These are phyloP conservation scores for Petunia axillaris DNA, from an alignment of 257 asterid species.

Conservation along the genomic window DNA sequence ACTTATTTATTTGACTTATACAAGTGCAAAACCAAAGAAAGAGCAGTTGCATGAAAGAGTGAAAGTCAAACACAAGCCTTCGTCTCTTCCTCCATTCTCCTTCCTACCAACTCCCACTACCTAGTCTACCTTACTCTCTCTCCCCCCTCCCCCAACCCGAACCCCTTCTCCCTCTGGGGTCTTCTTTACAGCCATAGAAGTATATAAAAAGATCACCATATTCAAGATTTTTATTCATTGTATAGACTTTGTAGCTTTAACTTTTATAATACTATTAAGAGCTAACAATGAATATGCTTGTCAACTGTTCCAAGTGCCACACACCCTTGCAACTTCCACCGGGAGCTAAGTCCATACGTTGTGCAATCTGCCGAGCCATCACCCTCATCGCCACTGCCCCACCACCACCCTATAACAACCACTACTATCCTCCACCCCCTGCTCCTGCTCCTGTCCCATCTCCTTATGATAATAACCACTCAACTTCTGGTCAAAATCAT, in stretches of 20 bases:
- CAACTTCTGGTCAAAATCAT: conserved; percentile 41
- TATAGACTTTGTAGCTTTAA: too few relatives aligned
- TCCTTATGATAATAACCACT: conserved; percentile 45
- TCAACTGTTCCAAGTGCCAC: conserved; percentile 77
- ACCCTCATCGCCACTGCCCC: conserved; percentile 59
- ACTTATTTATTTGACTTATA: too few relatives aligned
- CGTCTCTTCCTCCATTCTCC: conserved; percentile 6
- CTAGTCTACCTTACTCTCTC: too few relatives aligned
- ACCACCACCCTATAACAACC: conserved; percentile 29
- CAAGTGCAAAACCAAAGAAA: too few relatives aligned
- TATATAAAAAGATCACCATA: conserved; percentile 1
- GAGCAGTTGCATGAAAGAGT: too few relatives aligned
- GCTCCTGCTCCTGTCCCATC: conserved; percentile 31
- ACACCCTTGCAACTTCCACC: conserved; percentile 82
- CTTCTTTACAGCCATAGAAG: too few relatives aligned
- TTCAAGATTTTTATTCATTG: neutral
- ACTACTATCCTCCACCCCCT: conserved; percentile 32
- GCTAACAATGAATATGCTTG: conserved; percentile 62
- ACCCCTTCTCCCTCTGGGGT: neutral
- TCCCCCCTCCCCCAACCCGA: neutral
- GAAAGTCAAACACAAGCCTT: conserved; percentile 13
- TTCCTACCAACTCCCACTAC: conserved; percentile 10
- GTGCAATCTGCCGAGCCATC: conserved; percentile 78
- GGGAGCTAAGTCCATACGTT: conserved; percentile 81
- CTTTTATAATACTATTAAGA: neutral